Conservation (phyloP, 371 early-diverging fungal species). For the Apophysomyces trapeziformis region DNA sequence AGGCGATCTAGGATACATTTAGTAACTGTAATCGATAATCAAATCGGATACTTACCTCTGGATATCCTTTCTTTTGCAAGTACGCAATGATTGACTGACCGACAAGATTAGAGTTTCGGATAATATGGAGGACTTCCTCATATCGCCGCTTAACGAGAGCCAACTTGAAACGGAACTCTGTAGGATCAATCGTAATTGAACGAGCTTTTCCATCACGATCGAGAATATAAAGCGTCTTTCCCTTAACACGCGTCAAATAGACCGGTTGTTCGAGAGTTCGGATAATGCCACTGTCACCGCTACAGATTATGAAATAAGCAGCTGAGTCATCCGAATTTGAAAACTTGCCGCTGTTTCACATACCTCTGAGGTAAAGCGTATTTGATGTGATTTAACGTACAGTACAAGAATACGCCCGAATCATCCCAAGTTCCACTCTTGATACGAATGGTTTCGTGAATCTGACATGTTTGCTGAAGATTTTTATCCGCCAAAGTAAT, state of each 20-base stretch:
- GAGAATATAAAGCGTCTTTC: slow-evolving; percentile 81
- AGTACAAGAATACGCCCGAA: slow-evolving; percentile 91
- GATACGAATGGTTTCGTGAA: slow-evolving; percentile 97
- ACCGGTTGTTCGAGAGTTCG: slow-evolving; percentile 95
- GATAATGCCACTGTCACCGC: slow-evolving; percentile 92
- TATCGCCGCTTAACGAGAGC: slow-evolving; percentile 91
- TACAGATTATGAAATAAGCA: slow-evolving; percentile 10
- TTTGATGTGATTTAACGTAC: slow-evolving; percentile 98
- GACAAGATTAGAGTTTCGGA: slow-evolving; percentile 93
- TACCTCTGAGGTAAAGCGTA: slow-evolving; percentile 94
- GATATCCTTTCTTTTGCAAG: slow-evolving; percentile 97
- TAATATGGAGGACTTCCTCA: slow-evolving; percentile 91
- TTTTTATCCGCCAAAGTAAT: slow-evolving; percentile 88
- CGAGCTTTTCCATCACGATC: slow-evolving; percentile 89
- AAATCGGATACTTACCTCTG: slow-evolving; percentile 61
- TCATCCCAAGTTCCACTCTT: slow-evolving; percentile 97
- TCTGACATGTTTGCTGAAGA: slow-evolving; percentile 81
- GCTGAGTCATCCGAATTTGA: background rate
- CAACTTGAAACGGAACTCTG: slow-evolving; percentile 97
- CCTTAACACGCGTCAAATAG: slow-evolving; percentile 86
- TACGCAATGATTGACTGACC: slow-evolving; percentile 99
- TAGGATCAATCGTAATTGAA: slow-evolving; percentile 90
- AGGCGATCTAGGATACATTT: slow-evolving; percentile 70
- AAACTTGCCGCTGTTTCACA: slow-evolving; percentile 17
- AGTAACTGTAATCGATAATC: background rate